Evolutionary conservation across 257 asterid species (phyloP).

Genomic region (Petunia axillaris): DNA sequence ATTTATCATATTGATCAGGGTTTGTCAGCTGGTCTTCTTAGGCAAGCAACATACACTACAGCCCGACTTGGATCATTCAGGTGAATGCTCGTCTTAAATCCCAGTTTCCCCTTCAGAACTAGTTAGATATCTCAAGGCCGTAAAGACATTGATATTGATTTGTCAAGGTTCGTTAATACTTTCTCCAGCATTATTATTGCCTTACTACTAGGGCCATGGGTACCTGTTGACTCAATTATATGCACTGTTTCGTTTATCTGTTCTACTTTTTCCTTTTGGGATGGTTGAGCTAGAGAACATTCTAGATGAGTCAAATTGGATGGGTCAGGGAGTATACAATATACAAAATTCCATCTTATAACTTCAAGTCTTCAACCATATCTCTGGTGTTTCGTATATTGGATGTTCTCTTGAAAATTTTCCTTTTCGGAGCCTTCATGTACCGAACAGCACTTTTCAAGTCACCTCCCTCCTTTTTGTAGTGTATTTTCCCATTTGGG

Average conservation of each 20-base stretch:
- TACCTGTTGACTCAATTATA: too few species aligned
- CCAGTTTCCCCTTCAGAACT: neutral
- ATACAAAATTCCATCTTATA: too few species aligned
- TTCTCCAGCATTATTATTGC: neutral
- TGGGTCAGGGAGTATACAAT: neutral
- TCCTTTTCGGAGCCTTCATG: neutral
- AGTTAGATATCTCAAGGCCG: neutral
- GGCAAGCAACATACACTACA: conserved; percentile 80
- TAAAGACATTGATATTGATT: too few species aligned
- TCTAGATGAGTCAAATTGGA: neutral
- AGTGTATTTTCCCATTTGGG: neutral
- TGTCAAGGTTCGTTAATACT: too few species aligned
- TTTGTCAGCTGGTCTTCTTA: conserved; percentile 72
- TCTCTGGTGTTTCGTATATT: neutral
- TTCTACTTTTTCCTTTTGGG: neutral
- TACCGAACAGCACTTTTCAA: neutral
- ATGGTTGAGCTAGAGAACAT: neutral
- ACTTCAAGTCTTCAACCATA: neutral
- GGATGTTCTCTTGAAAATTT: neutral
- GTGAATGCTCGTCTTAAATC: conserved; percentile 37
- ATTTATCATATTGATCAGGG: conserved; percentile 46
- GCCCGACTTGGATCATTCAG: conserved; percentile 67
- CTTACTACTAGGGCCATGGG: neutral
- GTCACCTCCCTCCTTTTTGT: neutral
- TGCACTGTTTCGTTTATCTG: neutral